phyloP scores from a whole-genome alignment of 2,329 filamentous ascomycete species.

The Dactylonectria macrodidyma region DNA sequence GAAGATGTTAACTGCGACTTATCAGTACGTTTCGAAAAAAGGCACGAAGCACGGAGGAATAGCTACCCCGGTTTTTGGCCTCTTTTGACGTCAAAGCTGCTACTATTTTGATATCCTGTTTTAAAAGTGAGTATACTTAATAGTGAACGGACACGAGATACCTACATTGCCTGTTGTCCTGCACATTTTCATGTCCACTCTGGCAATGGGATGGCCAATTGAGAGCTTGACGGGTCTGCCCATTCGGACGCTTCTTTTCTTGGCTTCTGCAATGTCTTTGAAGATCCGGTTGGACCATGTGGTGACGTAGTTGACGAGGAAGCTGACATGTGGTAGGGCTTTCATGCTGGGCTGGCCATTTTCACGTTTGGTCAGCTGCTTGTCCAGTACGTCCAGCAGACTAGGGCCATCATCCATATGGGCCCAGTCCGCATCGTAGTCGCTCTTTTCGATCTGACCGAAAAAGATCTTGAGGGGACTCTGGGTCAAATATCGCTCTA shows the following conservation, averaged over 20 bases:
- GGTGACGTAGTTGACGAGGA: constrained; percentile 72
- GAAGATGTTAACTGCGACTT: constrained; percentile 69
- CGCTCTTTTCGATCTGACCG: constrained; percentile 63
- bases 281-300: constrained; percentile 74
- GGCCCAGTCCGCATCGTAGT: constrained; percentile 63
- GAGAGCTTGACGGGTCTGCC: constrained; percentile 67
- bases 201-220: constrained; percentile 61
- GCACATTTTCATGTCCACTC: constrained; percentile 72
- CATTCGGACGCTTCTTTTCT: constrained; percentile 78
- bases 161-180: constrained; percentile 52
- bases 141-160: not conserved
- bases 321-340: constrained; percentile 73
- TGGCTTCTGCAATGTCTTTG: constrained; percentile 76
- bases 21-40: constrained; percentile 7
- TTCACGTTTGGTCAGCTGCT: constrained; percentile 64
- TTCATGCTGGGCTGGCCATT: constrained; percentile 62
- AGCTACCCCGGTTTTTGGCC: constrained; percentile 55
- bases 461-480: constrained; percentile 78
- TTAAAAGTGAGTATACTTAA: constrained; percentile 28
- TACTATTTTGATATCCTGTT: constrained; percentile 56
- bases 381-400: constrained; percentile 64
- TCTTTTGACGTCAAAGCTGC: constrained; percentile 60
- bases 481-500: constrained; percentile 77
- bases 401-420: constrained; percentile 60
- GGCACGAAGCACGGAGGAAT: not conserved